phyloP scores from a whole-genome alignment of 2,329 filamentous ascomycete species.

The Beauveria caledonica region DNA sequence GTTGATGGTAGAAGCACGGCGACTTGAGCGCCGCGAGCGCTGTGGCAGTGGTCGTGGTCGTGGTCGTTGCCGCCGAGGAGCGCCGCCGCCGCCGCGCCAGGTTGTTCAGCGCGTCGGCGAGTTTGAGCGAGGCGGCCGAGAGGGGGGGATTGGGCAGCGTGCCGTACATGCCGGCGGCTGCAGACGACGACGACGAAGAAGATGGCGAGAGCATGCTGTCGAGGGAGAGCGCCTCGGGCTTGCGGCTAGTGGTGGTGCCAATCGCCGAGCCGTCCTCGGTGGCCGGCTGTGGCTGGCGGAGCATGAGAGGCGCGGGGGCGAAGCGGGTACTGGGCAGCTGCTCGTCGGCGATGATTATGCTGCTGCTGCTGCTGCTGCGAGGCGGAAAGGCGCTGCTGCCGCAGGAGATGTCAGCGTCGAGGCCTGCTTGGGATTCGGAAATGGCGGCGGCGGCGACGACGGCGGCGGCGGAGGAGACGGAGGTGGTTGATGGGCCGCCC shows the following conservation, averaged over 20 bases:
- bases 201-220: slow-evolving; percentile 44
- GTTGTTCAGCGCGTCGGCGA: slow-evolving; percentile 53
- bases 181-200: slow-evolving; percentile 25
- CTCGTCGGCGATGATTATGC: slow-evolving; percentile 48
- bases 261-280: slow-evolving; percentile 39
- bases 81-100: slow-evolving; percentile 32
- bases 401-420: neutral
- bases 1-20: slow-evolving; percentile 95
- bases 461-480: slow-evolving; percentile 4
- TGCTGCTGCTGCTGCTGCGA: slow-evolving; percentile 54
- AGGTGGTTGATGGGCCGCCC: slow-evolving; percentile 1
- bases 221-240: slow-evolving; percentile 49
- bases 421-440: neutral
- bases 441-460: neutral
- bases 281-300: neutral
- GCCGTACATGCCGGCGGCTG: slow-evolving; percentile 28
- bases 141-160: slow-evolving; percentile 27
- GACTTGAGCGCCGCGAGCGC: slow-evolving; percentile 65
- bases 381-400: neutral
- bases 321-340: neutral
- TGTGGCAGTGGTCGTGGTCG: slow-evolving; percentile 23
- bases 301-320: slow-evolving; percentile 3
- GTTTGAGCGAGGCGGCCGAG: slow-evolving; percentile 48
- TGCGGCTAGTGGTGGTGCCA: slow-evolving; percentile 41
- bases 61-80: slow-evolving; percentile 21